Conservation (phyloP, 495 filamentous ascomycete species). For the Xylaria acuta region DNA sequence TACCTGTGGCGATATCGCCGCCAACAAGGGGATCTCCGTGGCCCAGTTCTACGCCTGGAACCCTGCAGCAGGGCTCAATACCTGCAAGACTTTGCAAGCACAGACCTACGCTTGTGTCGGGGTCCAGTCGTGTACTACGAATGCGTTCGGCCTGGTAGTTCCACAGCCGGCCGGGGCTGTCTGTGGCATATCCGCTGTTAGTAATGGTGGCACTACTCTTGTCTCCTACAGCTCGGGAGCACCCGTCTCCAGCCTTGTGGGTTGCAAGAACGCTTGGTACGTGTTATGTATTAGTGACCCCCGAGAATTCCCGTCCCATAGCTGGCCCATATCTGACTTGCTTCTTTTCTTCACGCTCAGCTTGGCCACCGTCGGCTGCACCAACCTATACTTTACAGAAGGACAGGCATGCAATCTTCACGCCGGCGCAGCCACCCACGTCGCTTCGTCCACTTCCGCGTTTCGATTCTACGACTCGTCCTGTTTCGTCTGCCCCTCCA, state of each 20-base stretch:
- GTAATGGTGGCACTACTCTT: not conserved
- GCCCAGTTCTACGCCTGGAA: slow-evolving; percentile 43
- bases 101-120: slow-evolving; percentile 39
- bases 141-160: not conserved
- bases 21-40: slow-evolving; percentile 36
- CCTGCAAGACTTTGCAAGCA: slow-evolving; percentile 5
- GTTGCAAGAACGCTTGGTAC: not conserved
- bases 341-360: not conserved
- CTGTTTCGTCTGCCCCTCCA: slow-evolving; percentile 5
- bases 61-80: slow-evolving; percentile 41
- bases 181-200: not conserved
- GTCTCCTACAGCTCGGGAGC: not conserved
- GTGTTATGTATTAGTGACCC: not conserved
- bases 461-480: not conserved
- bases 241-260: not conserved
- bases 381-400: slow-evolving; percentile 3
- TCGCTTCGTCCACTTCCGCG: not conserved
- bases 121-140: slow-evolving; percentile 13
- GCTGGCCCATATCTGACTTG: not conserved
- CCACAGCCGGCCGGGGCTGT: not conserved
- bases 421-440: not conserved
- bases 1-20: slow-evolving; percentile 48
- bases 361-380: not conserved
- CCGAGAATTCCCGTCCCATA: not conserved
- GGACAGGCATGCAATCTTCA: slow-evolving; percentile 8